Evolutionary conservation across 495 filamentous ascomycete species (phyloP), one percentile per base, ranked within the genome.

Genomic region (Aspergillus sclerotiicarbonarius): DNA sequence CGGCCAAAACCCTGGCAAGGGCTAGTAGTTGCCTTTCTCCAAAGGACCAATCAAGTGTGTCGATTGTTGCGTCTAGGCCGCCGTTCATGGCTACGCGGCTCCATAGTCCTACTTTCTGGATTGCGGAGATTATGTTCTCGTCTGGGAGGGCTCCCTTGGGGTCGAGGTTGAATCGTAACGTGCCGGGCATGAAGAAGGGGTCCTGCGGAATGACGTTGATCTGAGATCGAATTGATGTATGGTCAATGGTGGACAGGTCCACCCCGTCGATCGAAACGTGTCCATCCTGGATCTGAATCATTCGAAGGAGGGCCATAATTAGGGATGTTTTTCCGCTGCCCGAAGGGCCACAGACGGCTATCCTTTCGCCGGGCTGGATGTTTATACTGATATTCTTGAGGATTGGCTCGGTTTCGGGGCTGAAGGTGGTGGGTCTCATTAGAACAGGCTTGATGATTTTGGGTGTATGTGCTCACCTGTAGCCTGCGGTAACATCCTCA

Each of bases 251-350:
- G 19, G 70, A 61, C 12, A 77, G 54, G 51, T 72, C 67, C 6
- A 71, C 21, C 1, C 68, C 67, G 43, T 80, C 73, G 15, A 82
- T 64, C 15, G 6, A 53, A 25, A 75, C 71, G 56, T 57, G 21
- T 45, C 73, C 71, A 7, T 53, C 39, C 6, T 54, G 53, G 10
- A 69, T 46, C 15, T 71, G 62, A 12, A 77, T 46, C 65, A 79
- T 67, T 12, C 67, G 62, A 45, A 80, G 73, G 15, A 80, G 68
- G 8, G 69, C 65, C 30, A 76, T 59, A 20, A 73, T 46, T 21
- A 77, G 19, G 35, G 77, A 65, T 32, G 63, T 60, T 30, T 74
- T 71, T 16, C 74, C 74, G 67, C 75, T 71, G 37, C 49, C 49
- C 10, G 49, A 53, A 29, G 9, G 63, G 9, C 73, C 73, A 13